These are phyloP conservation scores for Hippophae tibetana DNA, from an alignment of 306 rosid genomes.

Conservation along the genomic window DNA sequence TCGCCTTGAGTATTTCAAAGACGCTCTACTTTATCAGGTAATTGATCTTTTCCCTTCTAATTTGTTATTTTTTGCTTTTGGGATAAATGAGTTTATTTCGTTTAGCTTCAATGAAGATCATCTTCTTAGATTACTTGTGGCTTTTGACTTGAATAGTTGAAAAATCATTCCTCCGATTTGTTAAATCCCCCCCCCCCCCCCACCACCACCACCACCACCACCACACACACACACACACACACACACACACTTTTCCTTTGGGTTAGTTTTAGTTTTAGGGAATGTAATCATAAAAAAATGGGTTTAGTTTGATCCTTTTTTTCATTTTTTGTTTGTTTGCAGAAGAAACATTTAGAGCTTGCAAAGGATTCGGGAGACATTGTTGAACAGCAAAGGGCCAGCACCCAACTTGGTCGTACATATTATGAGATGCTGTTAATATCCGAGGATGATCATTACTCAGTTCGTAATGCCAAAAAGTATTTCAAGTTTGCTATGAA, in stretches of 20 bases:
- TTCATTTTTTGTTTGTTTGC: slow-evolving; percentile 6
- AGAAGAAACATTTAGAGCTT: slow-evolving; percentile 76
- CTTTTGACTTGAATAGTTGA: too few relatives aligned
- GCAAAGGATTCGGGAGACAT: slow-evolving; percentile 58
- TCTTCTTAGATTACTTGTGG: too few relatives aligned
- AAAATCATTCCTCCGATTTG: too few relatives aligned
- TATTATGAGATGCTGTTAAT: slow-evolving; percentile 48
- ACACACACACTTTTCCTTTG: too few relatives aligned
- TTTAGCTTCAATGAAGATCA: too few relatives aligned
- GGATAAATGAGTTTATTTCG: too few relatives aligned
- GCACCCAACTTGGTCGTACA: slow-evolving; percentile 88
- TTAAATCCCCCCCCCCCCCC: too few relatives aligned
- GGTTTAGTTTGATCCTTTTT: neutral
- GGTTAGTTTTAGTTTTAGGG: neutral
- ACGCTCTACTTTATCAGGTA: slow-evolving; percentile 75
- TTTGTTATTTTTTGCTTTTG: neutral
- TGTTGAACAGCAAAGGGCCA: slow-evolving; percentile 83
- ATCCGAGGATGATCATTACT: slow-evolving; percentile 51
- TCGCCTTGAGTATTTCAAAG: slow-evolving; percentile 49
- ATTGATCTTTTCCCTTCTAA: neutral
- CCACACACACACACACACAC: too few relatives aligned
- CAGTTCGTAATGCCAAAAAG: slow-evolving; percentile 62
- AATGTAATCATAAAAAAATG: neutral
- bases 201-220: too few relatives aligned
- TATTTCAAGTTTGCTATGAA: slow-evolving; percentile 67